phyloP scores from a whole-genome alignment of 2,329 filamentous ascomycete species.

The Emergomyces orientalis region DNA sequence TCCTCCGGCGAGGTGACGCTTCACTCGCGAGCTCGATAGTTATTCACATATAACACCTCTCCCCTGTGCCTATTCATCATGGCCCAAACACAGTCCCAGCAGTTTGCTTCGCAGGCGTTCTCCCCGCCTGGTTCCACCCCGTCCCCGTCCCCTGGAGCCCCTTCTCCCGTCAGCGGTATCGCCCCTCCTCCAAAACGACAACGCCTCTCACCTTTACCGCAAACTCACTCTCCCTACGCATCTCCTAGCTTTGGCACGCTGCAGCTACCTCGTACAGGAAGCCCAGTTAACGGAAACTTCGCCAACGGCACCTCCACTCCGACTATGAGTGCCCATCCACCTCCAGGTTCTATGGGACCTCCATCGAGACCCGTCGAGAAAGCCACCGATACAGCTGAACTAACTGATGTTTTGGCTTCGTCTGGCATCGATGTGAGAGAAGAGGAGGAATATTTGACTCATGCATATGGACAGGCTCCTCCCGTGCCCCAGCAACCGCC shows the following conservation, averaged over 20 bases:
- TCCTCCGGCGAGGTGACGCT: background rate
- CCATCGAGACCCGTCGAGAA: constrained; percentile 50
- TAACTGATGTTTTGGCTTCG: constrained; percentile 72
- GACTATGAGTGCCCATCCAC: constrained; percentile 28
- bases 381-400: constrained; percentile 53
- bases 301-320: constrained; percentile 43
- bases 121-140: constrained; percentile 54
- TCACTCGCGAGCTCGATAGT: constrained; percentile 24
- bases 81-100: constrained; percentile 53
- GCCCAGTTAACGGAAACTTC: constrained; percentile 32
- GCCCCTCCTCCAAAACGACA: constrained; percentile 63
- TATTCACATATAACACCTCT: constrained; percentile 4
- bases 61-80: constrained; percentile 31
- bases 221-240: constrained; percentile 52
- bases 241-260: constrained; percentile 49
- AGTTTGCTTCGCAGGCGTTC: constrained; percentile 46
- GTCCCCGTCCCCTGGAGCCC: constrained; percentile 54
- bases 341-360: constrained; percentile 49
- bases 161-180: constrained; percentile 40
- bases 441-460: constrained; percentile 73
- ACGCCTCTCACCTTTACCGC: constrained; percentile 58
- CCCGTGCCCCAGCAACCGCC: constrained; percentile 34
- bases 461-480: constrained; percentile 40
- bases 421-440: constrained; percentile 81
- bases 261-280: constrained; percentile 33